phyloP scores from a whole-genome alignment of 208 protist genomes.

The Porcisia hertigi region DNA sequence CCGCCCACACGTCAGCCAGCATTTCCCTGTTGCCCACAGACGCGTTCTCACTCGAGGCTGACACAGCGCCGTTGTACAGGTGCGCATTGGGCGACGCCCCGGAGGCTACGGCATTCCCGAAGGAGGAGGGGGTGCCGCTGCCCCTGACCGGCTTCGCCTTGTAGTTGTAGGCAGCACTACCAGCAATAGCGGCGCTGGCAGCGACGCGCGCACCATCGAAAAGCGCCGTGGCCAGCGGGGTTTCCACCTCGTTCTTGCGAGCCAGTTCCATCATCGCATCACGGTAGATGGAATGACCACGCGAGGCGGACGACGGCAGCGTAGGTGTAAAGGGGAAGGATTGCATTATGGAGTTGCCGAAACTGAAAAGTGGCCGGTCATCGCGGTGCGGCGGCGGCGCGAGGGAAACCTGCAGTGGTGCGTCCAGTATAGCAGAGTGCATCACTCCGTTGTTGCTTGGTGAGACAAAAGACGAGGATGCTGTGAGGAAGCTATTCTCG shows the following conservation, averaged over 20 bases:
- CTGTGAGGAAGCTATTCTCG: constrained; percentile 17
- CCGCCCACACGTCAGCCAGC: background rate
- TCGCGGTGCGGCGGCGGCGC: constrained; percentile 20
- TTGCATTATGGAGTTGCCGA: constrained; percentile 32
- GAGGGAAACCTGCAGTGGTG: constrained; percentile 32
- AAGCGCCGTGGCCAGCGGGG: constrained; percentile 14
- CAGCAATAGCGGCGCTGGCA: background rate
- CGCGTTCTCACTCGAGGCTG: background rate
- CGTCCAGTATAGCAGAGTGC: constrained; percentile 34
- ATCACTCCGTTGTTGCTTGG: background rate
- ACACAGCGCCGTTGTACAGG: background rate
- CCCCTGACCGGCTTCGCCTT: background rate
- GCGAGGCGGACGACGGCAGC: constrained; percentile 8
- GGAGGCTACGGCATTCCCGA: background rate
- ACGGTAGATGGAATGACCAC: constrained; percentile 28
- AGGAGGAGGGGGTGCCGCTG: background rate
- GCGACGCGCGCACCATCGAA: background rate
- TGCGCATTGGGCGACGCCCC: background rate
- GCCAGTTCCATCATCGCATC: constrained; percentile 23
- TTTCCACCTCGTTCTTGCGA: constrained; percentile 19
- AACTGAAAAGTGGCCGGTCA: constrained; percentile 24
- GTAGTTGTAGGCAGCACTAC: background rate
- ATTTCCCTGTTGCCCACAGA: constrained; percentile 5
- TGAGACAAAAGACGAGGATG: constrained; percentile 5
- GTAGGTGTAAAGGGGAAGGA: constrained; percentile 21